A percentile compares a stretch with the other conserved stretches of the same genome.
Conservation (phyloP, 805 yeast species). For the Wickerhamomyces queroliae region DNA sequence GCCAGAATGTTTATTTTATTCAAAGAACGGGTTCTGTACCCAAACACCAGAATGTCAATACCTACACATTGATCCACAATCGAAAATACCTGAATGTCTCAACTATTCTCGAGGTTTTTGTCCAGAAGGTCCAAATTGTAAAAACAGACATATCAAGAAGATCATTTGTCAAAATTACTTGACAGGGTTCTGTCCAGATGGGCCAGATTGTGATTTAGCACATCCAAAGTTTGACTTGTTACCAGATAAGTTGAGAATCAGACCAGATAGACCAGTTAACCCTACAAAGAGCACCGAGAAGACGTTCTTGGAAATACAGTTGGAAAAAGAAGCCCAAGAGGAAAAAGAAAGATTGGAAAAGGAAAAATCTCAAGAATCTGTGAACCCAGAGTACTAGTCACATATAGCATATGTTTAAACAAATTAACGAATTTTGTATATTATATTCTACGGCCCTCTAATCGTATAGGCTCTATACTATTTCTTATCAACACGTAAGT, state of each 20-base stretch:
- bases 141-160: slow-evolving; percentile 72
- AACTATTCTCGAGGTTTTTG: slow-evolving; percentile 88
- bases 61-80: slow-evolving; percentile 83
- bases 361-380: background rate
- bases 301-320: slow-evolving; percentile 20
- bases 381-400: background rate
- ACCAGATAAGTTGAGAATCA: slow-evolving; percentile 32
- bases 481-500: slow-evolving; percentile 40
- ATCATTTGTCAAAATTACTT: slow-evolving; percentile 73
- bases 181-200: slow-evolving; percentile 92
- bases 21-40: slow-evolving; percentile 78
- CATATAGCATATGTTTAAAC: too few relatives aligned
- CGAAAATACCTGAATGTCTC: slow-evolving; percentile 82
- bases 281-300: slow-evolving; percentile 10
- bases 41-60: slow-evolving; percentile 93
- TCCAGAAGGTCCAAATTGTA: slow-evolving; percentile 84
- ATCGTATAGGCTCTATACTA: too few relatives aligned
- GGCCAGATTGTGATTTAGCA: slow-evolving; percentile 60
- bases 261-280: slow-evolving; percentile 24
- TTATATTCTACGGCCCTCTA: too few relatives aligned
- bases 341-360: slow-evolving; percentile 3
- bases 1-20: slow-evolving; percentile 92
- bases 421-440: too few relatives aligned
- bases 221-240: slow-evolving; percentile 73
- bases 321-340: slow-evolving; percentile 19